These are phyloP conservation scores for Trichoderma simmonsii DNA, from an alignment of 2,329 filamentous ascomycete species.

Conservation along the genomic window DNA sequence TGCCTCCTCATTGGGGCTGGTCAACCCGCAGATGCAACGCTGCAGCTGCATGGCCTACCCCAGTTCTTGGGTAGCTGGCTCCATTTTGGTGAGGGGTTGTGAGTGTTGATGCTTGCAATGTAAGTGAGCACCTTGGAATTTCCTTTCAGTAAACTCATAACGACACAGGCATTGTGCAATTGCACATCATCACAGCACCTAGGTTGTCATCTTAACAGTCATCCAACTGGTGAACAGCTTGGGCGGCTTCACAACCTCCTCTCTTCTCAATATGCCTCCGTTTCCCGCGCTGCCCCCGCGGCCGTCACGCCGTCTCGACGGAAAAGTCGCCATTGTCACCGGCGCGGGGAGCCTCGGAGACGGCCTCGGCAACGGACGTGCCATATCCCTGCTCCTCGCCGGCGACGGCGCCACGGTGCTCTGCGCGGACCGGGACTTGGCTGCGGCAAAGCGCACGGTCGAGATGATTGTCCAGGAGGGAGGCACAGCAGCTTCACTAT, in stretches of 20 bases:
- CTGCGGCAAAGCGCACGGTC: conserved; percentile 51
- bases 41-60: neutral
- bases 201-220: neutral
- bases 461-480: conserved; percentile 46
- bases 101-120: neutral
- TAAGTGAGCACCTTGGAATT: neutral
- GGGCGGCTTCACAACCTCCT: too few relatives aligned
- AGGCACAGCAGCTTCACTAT: conserved; percentile 41
- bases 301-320: conserved; percentile 27
- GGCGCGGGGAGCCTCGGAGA: conserved; percentile 43
- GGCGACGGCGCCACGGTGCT: conserved; percentile 56
- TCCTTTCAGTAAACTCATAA: neutral
- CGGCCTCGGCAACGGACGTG: conserved; percentile 60
- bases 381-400: conserved; percentile 56
- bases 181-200: neutral
- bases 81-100: conserved; percentile 6
- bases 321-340: conserved; percentile 28
- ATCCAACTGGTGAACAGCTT: neutral
- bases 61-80: neutral
- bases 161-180: neutral
- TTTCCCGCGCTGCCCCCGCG: conserved; percentile 20
- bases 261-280: neutral
- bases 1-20: neutral
- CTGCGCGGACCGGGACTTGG: conserved; percentile 53
- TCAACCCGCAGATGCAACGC: neutral